phyloP scores from a whole-genome alignment of 1,139 yeast genomes.

The Petasospora fabianii region DNA sequence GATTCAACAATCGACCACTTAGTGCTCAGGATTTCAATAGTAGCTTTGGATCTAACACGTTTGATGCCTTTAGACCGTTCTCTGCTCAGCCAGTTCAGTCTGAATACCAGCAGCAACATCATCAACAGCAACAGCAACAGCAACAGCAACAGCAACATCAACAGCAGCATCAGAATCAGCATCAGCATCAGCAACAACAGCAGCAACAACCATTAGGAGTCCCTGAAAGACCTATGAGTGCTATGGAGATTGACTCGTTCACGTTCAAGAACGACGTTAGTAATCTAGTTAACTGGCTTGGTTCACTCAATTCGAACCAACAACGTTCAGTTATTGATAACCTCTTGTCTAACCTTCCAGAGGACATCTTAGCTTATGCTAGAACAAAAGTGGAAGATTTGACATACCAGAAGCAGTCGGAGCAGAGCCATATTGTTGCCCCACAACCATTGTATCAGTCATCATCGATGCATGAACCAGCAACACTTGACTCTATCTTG shows the following conservation, averaged over 20 bases:
- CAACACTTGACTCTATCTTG: conserved; percentile 35
- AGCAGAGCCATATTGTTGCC: conserved; percentile 21
- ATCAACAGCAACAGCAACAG: too few relatives aligned
- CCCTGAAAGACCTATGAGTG: conserved; percentile 29
- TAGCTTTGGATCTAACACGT: conserved; percentile 6
- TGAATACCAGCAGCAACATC: too few relatives aligned
- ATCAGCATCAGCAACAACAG: too few relatives aligned
- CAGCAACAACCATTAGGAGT: conserved; percentile 8
- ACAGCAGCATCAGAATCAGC: too few relatives aligned
- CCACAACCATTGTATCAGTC: conserved; percentile 29
- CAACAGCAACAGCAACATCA: too few relatives aligned
- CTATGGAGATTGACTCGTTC: conserved; percentile 30
- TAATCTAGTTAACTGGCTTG: conserved; percentile 58
- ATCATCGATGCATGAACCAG: conserved; percentile 31
- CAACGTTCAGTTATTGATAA: conserved; percentile 58
- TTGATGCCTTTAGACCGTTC: conserved; percentile 29
- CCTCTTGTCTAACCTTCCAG: conserved; percentile 45
- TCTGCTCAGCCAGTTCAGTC: conserved; percentile 18
- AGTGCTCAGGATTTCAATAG: conserved; percentile 27
- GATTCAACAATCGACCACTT: conserved; percentile 28
- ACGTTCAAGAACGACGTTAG: conserved; percentile 45
- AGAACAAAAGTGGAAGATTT: conserved; percentile 33
- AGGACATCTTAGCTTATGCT: conserved; percentile 46
- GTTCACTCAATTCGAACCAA: conserved; percentile 52
- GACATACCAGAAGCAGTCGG: conserved; percentile 19